Conservation (phyloP, 1,139 yeast genomes). For the Yamadazyma oceani region DNA sequence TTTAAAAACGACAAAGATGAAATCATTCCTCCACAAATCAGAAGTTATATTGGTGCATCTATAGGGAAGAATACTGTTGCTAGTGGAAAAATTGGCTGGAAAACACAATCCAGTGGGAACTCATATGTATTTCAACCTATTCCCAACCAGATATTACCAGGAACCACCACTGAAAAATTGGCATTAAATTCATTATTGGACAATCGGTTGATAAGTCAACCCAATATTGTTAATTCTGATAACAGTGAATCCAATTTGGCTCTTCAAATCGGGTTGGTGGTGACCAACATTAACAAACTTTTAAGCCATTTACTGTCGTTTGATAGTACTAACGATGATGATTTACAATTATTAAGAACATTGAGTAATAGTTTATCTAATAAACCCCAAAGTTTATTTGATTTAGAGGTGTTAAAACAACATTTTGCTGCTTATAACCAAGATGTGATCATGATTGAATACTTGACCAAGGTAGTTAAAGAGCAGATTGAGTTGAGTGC, state of each 20-base stretch:
- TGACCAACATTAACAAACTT: conserved; percentile 51
- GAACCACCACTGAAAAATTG: conserved; percentile 58
- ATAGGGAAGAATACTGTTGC: conserved; percentile 49
- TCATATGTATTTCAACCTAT: conserved; percentile 80
- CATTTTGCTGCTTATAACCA: conserved; percentile 74
- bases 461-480: conserved; percentile 80
- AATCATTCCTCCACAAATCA: conserved; percentile 46
- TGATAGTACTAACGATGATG: conserved; percentile 46
- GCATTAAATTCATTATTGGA: conserved; percentile 45
- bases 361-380: conserved; percentile 62
- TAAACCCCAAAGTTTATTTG: conserved; percentile 58
- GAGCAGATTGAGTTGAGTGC: conserved; percentile 83
- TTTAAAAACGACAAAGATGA: conserved; percentile 39
- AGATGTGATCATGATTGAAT: conserved; percentile 82
- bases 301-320: conserved; percentile 50
- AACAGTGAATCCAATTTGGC: conserved; percentile 39
- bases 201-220: conserved; percentile 19
- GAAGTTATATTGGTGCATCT: conserved; percentile 75
- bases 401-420: conserved; percentile 56
- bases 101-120: conserved; percentile 17
- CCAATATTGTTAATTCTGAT: conserved; percentile 20
- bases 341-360: conserved; percentile 60
- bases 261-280: conserved; percentile 55
- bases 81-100: conserved; percentile 21
- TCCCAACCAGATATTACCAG: conserved; percentile 63